Evolutionary conservation across 169 alveolate species (phyloP).

Genomic region (Eimeria zaria): DNA sequence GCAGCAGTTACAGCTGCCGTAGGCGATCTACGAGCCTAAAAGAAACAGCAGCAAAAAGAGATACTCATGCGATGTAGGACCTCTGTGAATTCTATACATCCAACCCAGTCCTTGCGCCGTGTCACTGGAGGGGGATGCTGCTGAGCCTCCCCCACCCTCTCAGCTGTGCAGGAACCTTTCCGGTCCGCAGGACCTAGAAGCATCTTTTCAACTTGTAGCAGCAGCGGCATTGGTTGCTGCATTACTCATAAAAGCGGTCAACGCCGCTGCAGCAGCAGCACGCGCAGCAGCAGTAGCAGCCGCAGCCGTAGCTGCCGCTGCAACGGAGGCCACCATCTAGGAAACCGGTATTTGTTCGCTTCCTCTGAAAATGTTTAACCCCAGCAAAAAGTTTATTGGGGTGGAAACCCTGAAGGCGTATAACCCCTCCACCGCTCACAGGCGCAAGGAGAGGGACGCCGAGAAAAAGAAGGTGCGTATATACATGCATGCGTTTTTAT

Average conservation of each 20-base stretch:
- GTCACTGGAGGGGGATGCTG: neutral
- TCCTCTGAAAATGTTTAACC: conserved; percentile 38
- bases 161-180: neutral
- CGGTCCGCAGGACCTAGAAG: neutral
- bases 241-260: neutral
- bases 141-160: neutral
- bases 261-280: neutral
- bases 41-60: neutral
- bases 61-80: neutral
- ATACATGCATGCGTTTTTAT: neutral
- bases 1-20: neutral
- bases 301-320: neutral
- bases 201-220: neutral
- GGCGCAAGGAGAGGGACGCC: conserved; percentile 76
- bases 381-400: conserved; percentile 73
- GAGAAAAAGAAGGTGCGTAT: conserved; percentile 69
- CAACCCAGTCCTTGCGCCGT: neutral
- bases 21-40: neutral
- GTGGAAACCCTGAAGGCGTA: conserved; percentile 70
- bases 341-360: neutral
- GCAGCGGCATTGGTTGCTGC: neutral
- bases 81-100: neutral
- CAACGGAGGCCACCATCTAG: neutral
- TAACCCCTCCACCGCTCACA: conserved; percentile 79
- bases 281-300: neutral